Conservation (phyloP, 129 eudicot species). For the Smallanthus sonchifolius region DNA sequence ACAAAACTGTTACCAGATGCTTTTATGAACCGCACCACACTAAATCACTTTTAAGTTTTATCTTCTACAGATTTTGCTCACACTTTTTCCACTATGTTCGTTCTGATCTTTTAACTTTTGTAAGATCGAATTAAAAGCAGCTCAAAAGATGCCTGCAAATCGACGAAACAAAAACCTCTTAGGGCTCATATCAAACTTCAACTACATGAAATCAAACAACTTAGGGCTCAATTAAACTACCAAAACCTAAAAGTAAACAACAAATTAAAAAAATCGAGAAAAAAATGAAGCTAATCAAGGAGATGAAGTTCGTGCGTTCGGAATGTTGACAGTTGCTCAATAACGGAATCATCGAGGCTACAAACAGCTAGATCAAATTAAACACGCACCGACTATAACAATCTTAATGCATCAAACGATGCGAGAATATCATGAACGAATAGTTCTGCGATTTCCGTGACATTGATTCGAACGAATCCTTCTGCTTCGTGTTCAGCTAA, state of each 20-base stretch:
- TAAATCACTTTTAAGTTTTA: conserved; percentile 24
- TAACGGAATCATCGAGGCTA: conserved; percentile 3
- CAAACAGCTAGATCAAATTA: conserved; percentile 5
- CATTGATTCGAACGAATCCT: background rate
- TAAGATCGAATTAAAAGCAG: background rate
- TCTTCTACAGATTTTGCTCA: conserved; percentile 21
- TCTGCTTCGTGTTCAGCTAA: background rate
- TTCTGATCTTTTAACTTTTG: background rate
- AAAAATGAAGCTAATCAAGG: background rate
- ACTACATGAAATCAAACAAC: conserved; percentile 19
- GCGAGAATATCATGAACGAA: background rate
- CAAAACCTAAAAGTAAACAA: conserved; percentile 14
- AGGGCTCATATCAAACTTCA: conserved; percentile 22
- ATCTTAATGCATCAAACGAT: conserved; percentile 12
- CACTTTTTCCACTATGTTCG: conserved; percentile 1
- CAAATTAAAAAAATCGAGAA: background rate
- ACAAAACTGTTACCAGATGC: conserved; percentile 18
- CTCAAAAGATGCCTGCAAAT: conserved; percentile 8
- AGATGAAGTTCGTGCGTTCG: background rate
- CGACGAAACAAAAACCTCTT: background rate
- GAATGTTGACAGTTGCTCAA: background rate
- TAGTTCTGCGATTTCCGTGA: background rate
- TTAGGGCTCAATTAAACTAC: background rate
- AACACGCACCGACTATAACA: background rate
- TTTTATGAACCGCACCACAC: conserved; percentile 17